A percentile compares a stretch with the other conserved stretches of the same genome.
Conservation (phyloP, 371 early-diverging fungal genomes). For the Ordospora pajunii region DNA sequence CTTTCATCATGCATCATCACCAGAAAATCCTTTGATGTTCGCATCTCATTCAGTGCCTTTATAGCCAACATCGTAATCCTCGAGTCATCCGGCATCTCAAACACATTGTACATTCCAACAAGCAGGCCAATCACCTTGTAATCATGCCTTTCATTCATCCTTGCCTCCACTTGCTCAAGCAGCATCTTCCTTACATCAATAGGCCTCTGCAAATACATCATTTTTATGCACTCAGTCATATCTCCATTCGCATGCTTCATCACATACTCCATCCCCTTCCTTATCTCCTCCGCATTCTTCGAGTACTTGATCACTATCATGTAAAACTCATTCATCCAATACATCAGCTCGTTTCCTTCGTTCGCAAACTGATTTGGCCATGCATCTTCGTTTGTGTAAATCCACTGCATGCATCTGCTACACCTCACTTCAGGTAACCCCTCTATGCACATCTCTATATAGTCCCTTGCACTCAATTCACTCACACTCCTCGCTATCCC, state of each 20-base stretch:
- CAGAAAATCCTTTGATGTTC: background rate
- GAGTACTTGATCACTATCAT: background rate
- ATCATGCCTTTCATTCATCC: background rate
- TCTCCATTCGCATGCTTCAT: background rate
- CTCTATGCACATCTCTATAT: background rate
- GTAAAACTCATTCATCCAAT: background rate
- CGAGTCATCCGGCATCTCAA: background rate
- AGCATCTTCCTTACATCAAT: background rate
- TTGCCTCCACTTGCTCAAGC: background rate
- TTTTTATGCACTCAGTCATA: background rate
- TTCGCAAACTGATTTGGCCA: background rate
- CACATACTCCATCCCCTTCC: background rate
- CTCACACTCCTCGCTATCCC: background rate
- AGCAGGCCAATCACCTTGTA: conserved; percentile 1
- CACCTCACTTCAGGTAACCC: background rate
- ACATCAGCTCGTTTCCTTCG: background rate
- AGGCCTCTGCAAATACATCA: background rate
- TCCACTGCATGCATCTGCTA: background rate
- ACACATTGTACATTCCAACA: background rate
- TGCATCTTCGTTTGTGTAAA: background rate
- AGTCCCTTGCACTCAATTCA: background rate
- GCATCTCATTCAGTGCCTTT: conserved; percentile 16
- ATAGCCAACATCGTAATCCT: conserved; percentile 8
- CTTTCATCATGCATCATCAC: background rate
- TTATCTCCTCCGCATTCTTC: background rate